phyloP scores from a whole-genome alignment of 1,284 basidiomycete genomes.

The Ustanciosporium gigantosporum region DNA sequence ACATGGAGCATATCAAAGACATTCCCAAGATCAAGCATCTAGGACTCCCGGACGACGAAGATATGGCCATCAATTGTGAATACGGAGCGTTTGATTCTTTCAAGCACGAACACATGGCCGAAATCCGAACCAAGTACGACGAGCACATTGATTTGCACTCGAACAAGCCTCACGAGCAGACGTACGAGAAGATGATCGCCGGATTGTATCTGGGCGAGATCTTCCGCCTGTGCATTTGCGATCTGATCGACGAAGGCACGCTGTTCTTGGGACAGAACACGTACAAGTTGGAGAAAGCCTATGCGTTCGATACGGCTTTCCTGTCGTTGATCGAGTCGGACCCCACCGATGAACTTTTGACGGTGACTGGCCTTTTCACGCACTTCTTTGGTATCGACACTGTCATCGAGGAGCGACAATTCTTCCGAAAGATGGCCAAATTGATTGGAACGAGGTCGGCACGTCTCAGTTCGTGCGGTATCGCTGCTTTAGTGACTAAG shows the following conservation, averaged over 20 bases:
- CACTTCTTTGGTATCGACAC: constrained; percentile 61
- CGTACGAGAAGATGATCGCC: constrained; percentile 96
- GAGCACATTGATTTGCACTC: constrained; percentile 86
- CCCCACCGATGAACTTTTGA: constrained; percentile 94
- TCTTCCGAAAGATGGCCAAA: constrained; percentile 69
- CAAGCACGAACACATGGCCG: constrained; percentile 83
- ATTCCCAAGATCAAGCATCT: constrained; percentile 75
- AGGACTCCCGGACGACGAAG: constrained; percentile 70
- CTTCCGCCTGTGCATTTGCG: constrained; percentile 86
- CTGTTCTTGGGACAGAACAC: constrained; percentile 95
- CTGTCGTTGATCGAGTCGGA: constrained; percentile 96
- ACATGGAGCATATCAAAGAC: constrained; percentile 75
- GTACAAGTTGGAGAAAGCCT: constrained; percentile 91
- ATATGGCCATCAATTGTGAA: constrained; percentile 97
- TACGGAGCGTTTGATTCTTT: constrained; percentile 97
- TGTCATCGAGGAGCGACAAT: constrained; percentile 53
- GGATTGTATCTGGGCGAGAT: constrained; percentile 97
- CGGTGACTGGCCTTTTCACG: constrained; percentile 90
- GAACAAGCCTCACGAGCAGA: constrained; percentile 95
- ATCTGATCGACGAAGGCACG: constrained; percentile 93
- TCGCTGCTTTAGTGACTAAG: constrained; percentile 56
- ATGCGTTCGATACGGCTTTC: constrained; percentile 94
- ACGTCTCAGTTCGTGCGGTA: constrained; percentile 56
- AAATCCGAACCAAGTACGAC: constrained; percentile 84
- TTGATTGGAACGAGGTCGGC: constrained; percentile 64